phyloP scores from a whole-genome alignment of 1,284 basidiomycete species.

The Cutaneotrichosporon sp. region DNA sequence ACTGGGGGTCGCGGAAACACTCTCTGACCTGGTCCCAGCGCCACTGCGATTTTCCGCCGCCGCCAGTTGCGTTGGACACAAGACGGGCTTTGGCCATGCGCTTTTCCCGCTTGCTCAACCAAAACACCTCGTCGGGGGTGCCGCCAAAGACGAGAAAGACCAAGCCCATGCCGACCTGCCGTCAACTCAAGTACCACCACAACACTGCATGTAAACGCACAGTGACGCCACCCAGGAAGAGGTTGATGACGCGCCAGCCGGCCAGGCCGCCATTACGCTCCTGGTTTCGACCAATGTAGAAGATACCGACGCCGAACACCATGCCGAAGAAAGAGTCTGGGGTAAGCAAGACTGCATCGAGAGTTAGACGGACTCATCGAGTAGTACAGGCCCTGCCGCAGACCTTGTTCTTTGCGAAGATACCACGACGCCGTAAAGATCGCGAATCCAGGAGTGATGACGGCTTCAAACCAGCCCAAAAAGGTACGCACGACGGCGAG shows the following conservation, averaged over 20 bases:
- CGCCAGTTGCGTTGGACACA: conserved; percentile 13
- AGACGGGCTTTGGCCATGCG: conserved; percentile 29
- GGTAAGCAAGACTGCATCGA: not conserved
- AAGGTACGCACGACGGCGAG: conserved; percentile 17
- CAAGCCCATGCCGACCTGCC: conserved; percentile 20
- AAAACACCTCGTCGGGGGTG: conserved; percentile 29
- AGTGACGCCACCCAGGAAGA: conserved; percentile 33
- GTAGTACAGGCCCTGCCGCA: conserved; percentile 22
- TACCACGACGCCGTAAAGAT: conserved; percentile 15
- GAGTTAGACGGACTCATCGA: conserved; percentile 23
- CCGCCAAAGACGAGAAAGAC: conserved; percentile 27
- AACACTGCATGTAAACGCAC: not conserved
- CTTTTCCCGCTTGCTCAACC: conserved; percentile 27
- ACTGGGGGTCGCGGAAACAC: conserved; percentile 24
- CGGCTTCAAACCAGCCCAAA: conserved; percentile 30
- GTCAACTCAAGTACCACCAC: not conserved
- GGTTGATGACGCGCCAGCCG: conserved; percentile 34
- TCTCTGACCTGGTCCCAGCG: conserved; percentile 23
- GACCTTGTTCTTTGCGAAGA: conserved; percentile 12
- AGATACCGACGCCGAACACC: conserved; percentile 22
- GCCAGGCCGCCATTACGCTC: conserved; percentile 20
- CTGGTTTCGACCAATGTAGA: conserved; percentile 23
- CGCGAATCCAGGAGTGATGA: conserved; percentile 31
- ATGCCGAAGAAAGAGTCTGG: conserved; percentile 27
- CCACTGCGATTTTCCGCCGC: conserved; percentile 22